Base-by-base conservation (phyloP, 2,329 filamentous ascomycete genomes). In the Hirsutella rhossiliensis region DNA sequence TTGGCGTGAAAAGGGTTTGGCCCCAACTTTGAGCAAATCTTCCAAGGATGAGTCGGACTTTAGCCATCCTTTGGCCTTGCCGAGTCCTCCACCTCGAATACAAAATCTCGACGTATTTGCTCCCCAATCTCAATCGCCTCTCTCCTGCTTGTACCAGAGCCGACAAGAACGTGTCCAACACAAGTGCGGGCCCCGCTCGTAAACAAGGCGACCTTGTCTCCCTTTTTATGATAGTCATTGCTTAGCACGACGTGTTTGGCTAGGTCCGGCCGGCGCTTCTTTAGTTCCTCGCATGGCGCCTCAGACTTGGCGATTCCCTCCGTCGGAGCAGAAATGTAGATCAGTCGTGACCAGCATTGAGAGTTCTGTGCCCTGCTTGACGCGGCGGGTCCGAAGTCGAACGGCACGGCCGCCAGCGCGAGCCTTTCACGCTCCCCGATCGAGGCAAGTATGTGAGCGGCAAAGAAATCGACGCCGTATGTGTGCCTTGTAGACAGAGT, bases 101-200 rank as follows among this genome's bases (percentile, higher is more conserved):
- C 13, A n/a, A 50, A 31, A 51, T 55, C 23, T 46, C 50, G 43
- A 56, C 49, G 44, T 57, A 45, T 51, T 11, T 38, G 4, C 15
- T 42, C 41, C 2, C 19, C 41, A 17, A 42, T 19, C 19, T 37
- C 19, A 17, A 42, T 23, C 11, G 15, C 41, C 17, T 42, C 41
- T 11, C 23, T 19, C 13, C 34, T 9, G 34, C 32, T 29, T 2
- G 8, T 15, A 12, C 7, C 32, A 57, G 42, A 42, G 54, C 50
- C 23, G 17, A 59, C 38, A 9, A 58, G 43, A 8, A 37, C 11
- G 27, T 42, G 31, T 11, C 30, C 41, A 30, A 42, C 15, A 9
- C 20, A 59, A 42, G 48, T 56, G 47, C 55, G 55, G 43, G 56
- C 39, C n/a, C 43, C 28, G 7, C 38, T 19, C 37, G 41, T 18